These are phyloP conservation scores for Jamesozyma piceae DNA, from an alignment of 805 yeast genomes.

Conservation along the genomic window DNA sequence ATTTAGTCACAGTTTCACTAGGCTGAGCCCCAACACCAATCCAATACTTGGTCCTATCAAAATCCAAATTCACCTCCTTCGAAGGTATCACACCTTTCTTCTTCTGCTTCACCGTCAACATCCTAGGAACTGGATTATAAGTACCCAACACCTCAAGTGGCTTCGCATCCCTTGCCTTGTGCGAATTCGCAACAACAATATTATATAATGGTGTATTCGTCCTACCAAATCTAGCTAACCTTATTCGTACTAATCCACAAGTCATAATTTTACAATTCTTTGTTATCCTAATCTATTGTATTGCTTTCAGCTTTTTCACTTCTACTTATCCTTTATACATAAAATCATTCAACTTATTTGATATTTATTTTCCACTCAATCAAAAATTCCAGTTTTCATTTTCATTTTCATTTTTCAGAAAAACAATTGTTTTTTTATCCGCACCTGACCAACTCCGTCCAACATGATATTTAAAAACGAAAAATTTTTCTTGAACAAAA, in stretches of 20 bases:
- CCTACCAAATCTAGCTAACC: slow-evolving; percentile 90
- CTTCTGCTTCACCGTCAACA: slow-evolving; percentile 48
- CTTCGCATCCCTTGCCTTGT: slow-evolving; percentile 70
- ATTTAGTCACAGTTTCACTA: slow-evolving; percentile 64
- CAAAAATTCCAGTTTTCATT: background rate
- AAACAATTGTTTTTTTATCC: background rate
- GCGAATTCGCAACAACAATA: slow-evolving; percentile 74
- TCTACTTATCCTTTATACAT: background rate
- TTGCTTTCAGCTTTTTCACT: background rate
- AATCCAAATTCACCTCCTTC: slow-evolving; percentile 78
- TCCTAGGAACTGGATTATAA: slow-evolving; percentile 73
- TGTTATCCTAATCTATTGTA: background rate
- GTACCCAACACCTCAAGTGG: slow-evolving; percentile 96
- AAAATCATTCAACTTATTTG: background rate
- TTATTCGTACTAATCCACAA: slow-evolving; percentile 68
- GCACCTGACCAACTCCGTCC: background rate
- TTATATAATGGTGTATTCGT: slow-evolving; percentile 80
- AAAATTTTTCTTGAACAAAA: slow-evolving; percentile 3
- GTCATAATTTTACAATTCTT: slow-evolving; percentile 14
- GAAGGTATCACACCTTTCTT: slow-evolving; percentile 49
- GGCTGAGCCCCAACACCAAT: slow-evolving; percentile 96
- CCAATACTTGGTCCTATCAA: slow-evolving; percentile 90
- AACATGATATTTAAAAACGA: background rate
- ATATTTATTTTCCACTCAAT: too few relatives aligned
- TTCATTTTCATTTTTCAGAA: background rate